Percentiles rank a stretch among this genome's conserved stretches.
These are phyloP conservation scores for Paraphaeosphaeria sporulosa DNA, from an alignment of 2,329 filamentous ascomycete species.

Conservation along the genomic window DNA sequence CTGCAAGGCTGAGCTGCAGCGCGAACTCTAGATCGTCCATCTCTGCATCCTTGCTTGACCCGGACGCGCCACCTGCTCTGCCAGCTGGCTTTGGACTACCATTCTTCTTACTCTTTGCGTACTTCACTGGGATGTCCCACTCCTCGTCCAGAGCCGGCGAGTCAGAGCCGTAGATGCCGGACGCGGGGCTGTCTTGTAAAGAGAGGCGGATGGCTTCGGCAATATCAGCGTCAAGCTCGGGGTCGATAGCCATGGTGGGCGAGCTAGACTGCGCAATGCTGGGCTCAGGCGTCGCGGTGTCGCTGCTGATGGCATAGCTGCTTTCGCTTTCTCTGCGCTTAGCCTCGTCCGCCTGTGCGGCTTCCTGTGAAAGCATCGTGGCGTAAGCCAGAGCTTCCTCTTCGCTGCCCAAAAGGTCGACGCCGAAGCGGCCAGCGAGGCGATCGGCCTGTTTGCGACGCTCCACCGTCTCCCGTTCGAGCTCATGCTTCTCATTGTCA, in stretches of 20 bases:
- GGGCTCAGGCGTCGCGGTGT: constrained; percentile 45
- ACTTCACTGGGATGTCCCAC: constrained; percentile 57
- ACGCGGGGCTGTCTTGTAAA: constrained; percentile 39
- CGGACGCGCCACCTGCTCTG: constrained; percentile 46
- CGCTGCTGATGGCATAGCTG: constrained; percentile 47
- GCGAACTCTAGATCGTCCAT: constrained; percentile 68
- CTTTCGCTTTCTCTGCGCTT: constrained; percentile 56
- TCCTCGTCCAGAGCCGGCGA: constrained; percentile 15
- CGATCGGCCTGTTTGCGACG: constrained; percentile 72
- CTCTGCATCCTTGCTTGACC: constrained; percentile 52
- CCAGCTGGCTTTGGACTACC: constrained; percentile 37
- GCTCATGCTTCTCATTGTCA: constrained; percentile 81
- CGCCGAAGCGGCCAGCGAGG: constrained; percentile 81
- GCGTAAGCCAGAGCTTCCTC: constrained; percentile 71
- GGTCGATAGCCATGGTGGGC: constrained; percentile 49
- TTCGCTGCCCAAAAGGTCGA: constrained; percentile 72
- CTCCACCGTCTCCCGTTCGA: constrained; percentile 75
- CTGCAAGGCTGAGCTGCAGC: constrained; percentile 67
- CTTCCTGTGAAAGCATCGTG: constrained; percentile 67
- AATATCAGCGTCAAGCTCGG: constrained; percentile 64
- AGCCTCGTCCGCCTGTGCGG: constrained; percentile 58
- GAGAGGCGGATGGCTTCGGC: constrained; percentile 69
- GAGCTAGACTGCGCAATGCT: constrained; percentile 39
- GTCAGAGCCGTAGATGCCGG: constrained; percentile 22
- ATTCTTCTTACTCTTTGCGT: constrained; percentile 50